Base-by-base conservation (phyloP, 305 asterid genomes). In the Fraxinus ornus region DNA sequence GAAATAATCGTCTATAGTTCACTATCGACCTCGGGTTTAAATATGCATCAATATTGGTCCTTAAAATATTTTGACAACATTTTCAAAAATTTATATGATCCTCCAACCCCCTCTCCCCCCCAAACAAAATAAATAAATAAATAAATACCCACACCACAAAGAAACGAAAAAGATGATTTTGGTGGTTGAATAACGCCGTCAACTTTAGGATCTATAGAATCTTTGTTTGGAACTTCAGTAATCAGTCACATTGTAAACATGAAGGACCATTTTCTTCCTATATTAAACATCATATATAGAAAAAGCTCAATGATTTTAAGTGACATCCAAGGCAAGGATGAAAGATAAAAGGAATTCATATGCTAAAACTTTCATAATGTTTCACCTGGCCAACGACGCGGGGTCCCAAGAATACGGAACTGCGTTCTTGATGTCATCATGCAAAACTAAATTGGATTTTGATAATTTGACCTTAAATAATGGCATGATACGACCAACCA, bases 351-450 rank as follows among this genome's bases (percentile, higher is more conserved):
- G 3, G 41, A 19, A 49, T 74, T 82, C 70, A 55, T 1, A 49
- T 33, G 83, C 74, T 72, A 33, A 1, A 9, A 4, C 72, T 7
- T 47, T 77, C 77, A 9, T 32, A 66, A 36, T 84, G 79, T 17
- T 79, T 88, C 84, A 96, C 99, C 99, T 94, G 79, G 99, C 98
- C 78, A 96, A 87, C 66, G 98, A 90, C 82, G 98, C 89, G 21
- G 99, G 97, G 89, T 96, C 98, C 99, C 99, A 96, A 82, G 95
- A 86, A 90, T 91, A 96, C 7, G 99, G 98, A 89, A 96, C 95
- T 7, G 98, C 94, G 26, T 88, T 92, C 87, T 88, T 93, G 82
- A 96, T 86, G 85, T 94, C 98, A 81, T 94, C 98, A 0, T 80
- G 88, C 85, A 94, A 86, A 83, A 89, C 82, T 81, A 92, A 86